Conservation (phyloP, 176 grass and related monocot species). For the Ensete ventricosum region DNA sequence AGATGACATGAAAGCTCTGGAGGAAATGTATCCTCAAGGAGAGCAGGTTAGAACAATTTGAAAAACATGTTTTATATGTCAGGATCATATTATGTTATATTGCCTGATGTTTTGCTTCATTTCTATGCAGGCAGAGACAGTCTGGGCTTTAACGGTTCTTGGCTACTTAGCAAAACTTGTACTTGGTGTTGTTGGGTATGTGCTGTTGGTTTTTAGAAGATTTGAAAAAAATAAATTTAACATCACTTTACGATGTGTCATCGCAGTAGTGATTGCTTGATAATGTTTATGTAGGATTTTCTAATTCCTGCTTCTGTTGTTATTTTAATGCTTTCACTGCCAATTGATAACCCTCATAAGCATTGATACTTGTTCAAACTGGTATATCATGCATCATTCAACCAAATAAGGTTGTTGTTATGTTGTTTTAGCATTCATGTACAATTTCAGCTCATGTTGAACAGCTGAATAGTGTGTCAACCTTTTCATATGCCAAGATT, state of each 20-base stretch:
- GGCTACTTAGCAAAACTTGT: conserved; percentile 74
- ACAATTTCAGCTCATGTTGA: neutral
- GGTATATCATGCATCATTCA: neutral
- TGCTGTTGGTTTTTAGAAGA: conserved; percentile 9
- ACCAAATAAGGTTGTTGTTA: neutral
- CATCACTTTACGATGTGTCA: neutral
- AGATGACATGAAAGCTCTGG: conserved; percentile 86
- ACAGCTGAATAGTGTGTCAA: too few species aligned
- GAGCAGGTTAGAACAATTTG: conserved; percentile 14
- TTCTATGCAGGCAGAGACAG: conserved; percentile 71
- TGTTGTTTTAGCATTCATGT: neutral
- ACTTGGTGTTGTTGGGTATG: conserved; percentile 75
- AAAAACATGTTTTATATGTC: neutral
- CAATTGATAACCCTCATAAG: neutral
- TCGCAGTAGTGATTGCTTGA: neutral
- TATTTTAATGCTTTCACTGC: neutral
- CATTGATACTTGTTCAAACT: neutral
- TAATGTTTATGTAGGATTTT: neutral
- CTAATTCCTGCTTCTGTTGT: neutral
- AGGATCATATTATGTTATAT: neutral
- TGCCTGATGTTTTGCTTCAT: conserved; percentile 4
- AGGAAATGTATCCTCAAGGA: conserved; percentile 99
- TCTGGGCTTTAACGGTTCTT: conserved; percentile 87
- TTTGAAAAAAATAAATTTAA: neutral
- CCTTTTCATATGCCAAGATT: too few species aligned